Evolutionary conservation across 768 basidiomycete genomes (phyloP).

Genomic region (Exsudoporus frostii): DNA sequence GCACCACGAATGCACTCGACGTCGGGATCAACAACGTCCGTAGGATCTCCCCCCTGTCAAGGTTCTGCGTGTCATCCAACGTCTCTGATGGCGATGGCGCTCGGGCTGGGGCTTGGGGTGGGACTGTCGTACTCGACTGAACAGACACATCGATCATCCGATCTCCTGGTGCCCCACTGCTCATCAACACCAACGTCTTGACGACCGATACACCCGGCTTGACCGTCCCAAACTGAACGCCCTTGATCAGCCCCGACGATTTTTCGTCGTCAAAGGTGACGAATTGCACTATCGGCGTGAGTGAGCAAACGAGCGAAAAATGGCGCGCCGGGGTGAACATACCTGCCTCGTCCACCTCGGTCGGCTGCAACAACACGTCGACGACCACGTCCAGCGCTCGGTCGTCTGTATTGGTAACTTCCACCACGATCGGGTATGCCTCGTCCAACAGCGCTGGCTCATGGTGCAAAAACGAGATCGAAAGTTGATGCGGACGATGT

Average conservation of each 20-base stretch:
- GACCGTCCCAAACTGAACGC: constrained; percentile 62
- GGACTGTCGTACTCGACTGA: constrained; percentile 45
- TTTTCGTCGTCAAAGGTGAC: constrained; percentile 59
- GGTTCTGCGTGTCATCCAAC: constrained; percentile 15
- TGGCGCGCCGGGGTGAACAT: constrained; percentile 14
- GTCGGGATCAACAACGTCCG: constrained; percentile 67
- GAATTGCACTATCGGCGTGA: constrained; percentile 44
- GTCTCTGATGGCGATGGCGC: constrained; percentile 5
- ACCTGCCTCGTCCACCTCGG: constrained; percentile 73
- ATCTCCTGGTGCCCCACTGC: constrained; percentile 62
- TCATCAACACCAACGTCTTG: constrained; percentile 64
- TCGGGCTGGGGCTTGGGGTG: constrained; percentile 1
- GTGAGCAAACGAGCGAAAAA: too few relatives aligned
- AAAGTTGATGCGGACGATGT: constrained; percentile 57
- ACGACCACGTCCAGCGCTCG: constrained; percentile 64
- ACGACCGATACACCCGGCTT: constrained; percentile 51
- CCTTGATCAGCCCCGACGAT: constrained; percentile 75
- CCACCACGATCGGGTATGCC: constrained; percentile 67
- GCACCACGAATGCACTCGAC: constrained; percentile 55
- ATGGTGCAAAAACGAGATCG: constrained; percentile 53
- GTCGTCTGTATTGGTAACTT: constrained; percentile 70
- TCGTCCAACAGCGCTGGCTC: constrained; percentile 80
- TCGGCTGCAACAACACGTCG: constrained; percentile 78
- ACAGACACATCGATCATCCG: constrained; percentile 80
- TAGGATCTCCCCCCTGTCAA: constrained; percentile 50